Conservation (phyloP, 2,329 filamentous ascomycete genomes). For the Penicillium sp. region DNA sequence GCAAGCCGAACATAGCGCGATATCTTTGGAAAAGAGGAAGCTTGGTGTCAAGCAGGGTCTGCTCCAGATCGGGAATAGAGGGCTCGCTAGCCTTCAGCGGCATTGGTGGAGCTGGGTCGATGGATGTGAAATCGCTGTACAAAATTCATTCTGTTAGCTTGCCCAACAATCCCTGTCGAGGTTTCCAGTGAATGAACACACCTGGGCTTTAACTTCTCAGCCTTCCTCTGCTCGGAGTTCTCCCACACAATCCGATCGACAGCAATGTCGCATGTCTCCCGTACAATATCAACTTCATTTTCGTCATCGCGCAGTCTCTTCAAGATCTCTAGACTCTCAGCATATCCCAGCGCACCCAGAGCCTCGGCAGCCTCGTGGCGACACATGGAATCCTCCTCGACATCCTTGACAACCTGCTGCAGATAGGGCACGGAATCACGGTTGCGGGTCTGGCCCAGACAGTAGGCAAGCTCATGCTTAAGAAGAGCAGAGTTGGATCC, state of each 20-base stretch:
- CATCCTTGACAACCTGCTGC: conserved; percentile 66
- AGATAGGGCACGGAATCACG: conserved; percentile 66
- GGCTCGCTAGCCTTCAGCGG: conserved; percentile 57
- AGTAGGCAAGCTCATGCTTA: conserved; percentile 97
- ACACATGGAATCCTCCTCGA: conserved; percentile 87
- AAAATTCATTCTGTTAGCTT: conserved; percentile 11
- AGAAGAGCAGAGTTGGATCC: conserved; percentile 77
- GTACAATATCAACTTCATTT: conserved; percentile 73
- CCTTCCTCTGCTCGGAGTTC: conserved; percentile 63
- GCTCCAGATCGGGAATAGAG: conserved; percentile 68
- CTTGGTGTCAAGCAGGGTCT: conserved; percentile 69
- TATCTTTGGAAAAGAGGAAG: conserved; percentile 86
- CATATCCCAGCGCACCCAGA: conserved; percentile 76
- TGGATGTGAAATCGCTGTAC: conserved; percentile 81
- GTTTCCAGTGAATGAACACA: conserved; percentile 36
- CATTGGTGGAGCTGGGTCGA: conserved; percentile 89
- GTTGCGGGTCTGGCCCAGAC: conserved; percentile 84
- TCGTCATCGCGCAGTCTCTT: conserved; percentile 66
- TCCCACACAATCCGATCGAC: conserved; percentile 93
- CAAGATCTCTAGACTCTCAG: conserved; percentile 66
- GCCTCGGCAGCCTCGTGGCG: conserved; percentile 95
- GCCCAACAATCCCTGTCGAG: background rate
- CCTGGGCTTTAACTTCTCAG: conserved; percentile 77
- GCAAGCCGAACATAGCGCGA: conserved; percentile 94
- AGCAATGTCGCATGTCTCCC: conserved; percentile 94